phyloP scores from a whole-genome alignment of 805 yeast genomes.

The Kazachstania taianensis region DNA sequence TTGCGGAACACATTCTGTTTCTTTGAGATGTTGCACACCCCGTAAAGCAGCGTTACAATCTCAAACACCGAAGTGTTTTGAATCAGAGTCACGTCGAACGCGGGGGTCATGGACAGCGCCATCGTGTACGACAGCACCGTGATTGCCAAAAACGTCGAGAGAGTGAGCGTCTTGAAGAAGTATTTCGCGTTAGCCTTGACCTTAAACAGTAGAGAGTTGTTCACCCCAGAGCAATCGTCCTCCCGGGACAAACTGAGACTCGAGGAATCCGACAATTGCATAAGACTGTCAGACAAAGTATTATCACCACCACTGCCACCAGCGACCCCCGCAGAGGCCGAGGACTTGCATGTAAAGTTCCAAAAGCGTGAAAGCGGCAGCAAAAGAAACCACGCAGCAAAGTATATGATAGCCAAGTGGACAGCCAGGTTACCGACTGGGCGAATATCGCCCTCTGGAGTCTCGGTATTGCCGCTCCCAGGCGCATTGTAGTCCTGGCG shows the following conservation, averaged over 20 bases:
- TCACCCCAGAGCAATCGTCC: neutral
- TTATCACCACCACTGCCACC: neutral
- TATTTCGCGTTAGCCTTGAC: neutral
- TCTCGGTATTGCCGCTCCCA: neutral
- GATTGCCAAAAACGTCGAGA: constrained; percentile 15
- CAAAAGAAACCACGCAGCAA: constrained; percentile 19
- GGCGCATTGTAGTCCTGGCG: neutral
- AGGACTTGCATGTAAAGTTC: constrained; percentile 3
- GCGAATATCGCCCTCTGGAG: too few relatives aligned
- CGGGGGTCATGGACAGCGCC: constrained; percentile 24
- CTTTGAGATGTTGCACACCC: constrained; percentile 22
- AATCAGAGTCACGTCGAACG: constrained; percentile 25
- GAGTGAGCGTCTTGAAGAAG: constrained; percentile 10
- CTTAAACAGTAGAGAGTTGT: neutral
- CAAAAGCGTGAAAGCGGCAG: constrained; percentile 16
- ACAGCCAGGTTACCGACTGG: constrained; percentile 9
- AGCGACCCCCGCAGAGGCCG: neutral
- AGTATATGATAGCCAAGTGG: constrained; percentile 18
- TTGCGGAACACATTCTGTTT: constrained; percentile 20
- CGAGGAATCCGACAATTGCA: too few relatives aligned
- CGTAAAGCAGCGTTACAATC: constrained; percentile 25
- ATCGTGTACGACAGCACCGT: constrained; percentile 16
- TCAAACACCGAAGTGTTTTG: constrained; percentile 27
- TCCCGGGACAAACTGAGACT: neutral
- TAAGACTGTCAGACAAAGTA: too few relatives aligned